Base-by-base conservation (phyloP, 352 stramenopile genomes). In the Globisporangium perplexum region DNA sequence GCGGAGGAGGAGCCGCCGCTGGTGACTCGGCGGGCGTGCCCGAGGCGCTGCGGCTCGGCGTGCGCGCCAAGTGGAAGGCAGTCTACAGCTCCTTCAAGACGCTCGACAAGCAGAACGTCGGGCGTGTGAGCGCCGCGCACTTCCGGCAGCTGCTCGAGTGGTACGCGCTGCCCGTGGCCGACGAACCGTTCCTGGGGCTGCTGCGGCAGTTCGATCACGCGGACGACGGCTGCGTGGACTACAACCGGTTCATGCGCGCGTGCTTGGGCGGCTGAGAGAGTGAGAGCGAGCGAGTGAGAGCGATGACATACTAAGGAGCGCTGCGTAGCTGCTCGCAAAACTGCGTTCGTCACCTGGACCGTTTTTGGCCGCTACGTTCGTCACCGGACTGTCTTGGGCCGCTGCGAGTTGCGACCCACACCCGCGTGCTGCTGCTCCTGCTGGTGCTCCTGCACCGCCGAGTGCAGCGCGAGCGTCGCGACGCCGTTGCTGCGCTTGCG, bases 71-170 rank as follows among this genome's bases (percentile, higher is more conserved):
- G 62, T 90, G 79, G 79, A 88, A 88, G 47, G 60, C 68, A 18
- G 74, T 90, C 43, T 90, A 90, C 64, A 66, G 72, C 20, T 88
- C 76, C 18, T 64, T 88, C 33, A 79, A 81, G 48, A 84, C 71
- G 3, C 50, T 88, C 10, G 79, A 90, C 64, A 86, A 87, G 55
- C 26, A 22, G 41, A 79, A 72, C n/a, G 41, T 61, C 0, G 73
- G 75, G 0, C 73, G 74, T 6, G 68, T 87, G 12, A 87, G 72
- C 58, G 60, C 66, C 3, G 60, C 72, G 10, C 77, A 90, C 51
- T 88, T 90, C 46, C 77, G 79, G 10, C 77, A 88, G 42, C 46
- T 90, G n/a, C 69, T 90, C 47, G 74, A 84, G 53, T 88, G 79
- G 79, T 88, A 86, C 54, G 65, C 71, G 24, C 59, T 90, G 14